These are phyloP conservation scores for Saitoella complicata DNA, from an alignment of 805 yeast genomes.

Conservation along the genomic window DNA sequence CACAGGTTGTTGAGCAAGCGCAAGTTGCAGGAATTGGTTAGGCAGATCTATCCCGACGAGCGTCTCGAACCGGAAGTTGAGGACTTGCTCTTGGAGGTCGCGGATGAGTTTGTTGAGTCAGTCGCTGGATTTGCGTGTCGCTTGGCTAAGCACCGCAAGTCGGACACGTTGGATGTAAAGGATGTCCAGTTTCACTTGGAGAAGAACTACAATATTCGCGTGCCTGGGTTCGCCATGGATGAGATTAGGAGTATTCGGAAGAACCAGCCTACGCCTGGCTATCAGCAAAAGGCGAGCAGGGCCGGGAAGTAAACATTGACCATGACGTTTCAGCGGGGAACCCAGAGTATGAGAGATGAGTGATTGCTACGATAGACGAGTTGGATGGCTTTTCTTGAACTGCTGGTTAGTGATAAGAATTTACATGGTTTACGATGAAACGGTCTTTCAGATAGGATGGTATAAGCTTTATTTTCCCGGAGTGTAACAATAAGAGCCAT, in stretches of 20 bases:
- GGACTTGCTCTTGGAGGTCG: conserved; percentile 74
- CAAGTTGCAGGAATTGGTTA: conserved; percentile 70
- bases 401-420: too few species aligned
- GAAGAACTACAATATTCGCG: conserved; percentile 81
- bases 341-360: too few species aligned
- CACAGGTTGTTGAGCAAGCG: conserved; percentile 70
- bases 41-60: conserved; percentile 65
- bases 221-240: conserved; percentile 87
- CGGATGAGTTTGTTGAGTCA: conserved; percentile 85
- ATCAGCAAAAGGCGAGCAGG: conserved; percentile 26
- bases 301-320: conserved; percentile 21
- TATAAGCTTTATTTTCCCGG: too few species aligned
- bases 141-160: conserved; percentile 83
- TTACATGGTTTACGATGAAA: too few species aligned
- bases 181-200: conserved; percentile 87
- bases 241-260: conserved; percentile 48
- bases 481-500: too few species aligned
- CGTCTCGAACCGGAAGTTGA: conserved; percentile 90
- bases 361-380: too few species aligned
- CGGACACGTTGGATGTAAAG: conserved; percentile 69
- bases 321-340: conserved; percentile 2
- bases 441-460: too few species aligned
- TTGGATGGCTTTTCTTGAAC: too few species aligned
- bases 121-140: conserved; percentile 90
- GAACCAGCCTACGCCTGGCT: conserved; percentile 24